phyloP scores from a whole-genome alignment of 345 rosid species.

The Populus davidiana region DNA sequence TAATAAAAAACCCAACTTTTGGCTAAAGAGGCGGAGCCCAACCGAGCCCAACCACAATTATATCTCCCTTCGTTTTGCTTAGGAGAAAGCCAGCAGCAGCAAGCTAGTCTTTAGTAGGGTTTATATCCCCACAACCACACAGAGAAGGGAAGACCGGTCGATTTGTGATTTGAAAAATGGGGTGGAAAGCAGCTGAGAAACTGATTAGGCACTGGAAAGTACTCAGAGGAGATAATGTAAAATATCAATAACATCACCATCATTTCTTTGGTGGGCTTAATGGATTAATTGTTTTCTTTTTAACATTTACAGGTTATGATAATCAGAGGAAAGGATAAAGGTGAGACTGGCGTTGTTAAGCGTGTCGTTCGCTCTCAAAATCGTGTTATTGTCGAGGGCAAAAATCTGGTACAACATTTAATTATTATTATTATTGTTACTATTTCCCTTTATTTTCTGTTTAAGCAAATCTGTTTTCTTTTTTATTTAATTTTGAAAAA shows the following conservation, averaged over 20 bases:
- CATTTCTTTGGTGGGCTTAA: not conserved
- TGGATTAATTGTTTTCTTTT: not conserved
- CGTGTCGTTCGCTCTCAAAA: conserved; percentile 82
- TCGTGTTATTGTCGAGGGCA: conserved; percentile 83
- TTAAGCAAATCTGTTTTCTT: not conserved
- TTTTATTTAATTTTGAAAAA: not conserved
- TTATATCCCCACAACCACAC: too few relatives aligned
- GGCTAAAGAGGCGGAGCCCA: too few relatives aligned
- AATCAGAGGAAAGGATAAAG: conserved; percentile 82
- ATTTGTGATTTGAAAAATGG: conserved; percentile 41
- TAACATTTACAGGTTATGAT: conserved; percentile 59
- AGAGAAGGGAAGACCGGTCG: too few relatives aligned
- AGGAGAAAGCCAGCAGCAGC: too few relatives aligned
- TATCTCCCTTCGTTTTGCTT: too few relatives aligned
- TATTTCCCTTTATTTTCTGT: not conserved
- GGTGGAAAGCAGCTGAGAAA: conserved; percentile 99
- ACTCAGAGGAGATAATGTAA: conserved; percentile 90
- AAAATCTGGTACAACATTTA: conserved; percentile 60
- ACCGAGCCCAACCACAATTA: too few relatives aligned
- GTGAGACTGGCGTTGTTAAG: conserved; percentile 71
- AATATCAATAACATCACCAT: conserved; percentile 8
- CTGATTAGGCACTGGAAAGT: conserved; percentile 96
- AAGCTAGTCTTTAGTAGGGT: too few relatives aligned
- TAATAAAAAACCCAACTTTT: too few relatives aligned
- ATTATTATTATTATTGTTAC: not conserved